These are phyloP conservation scores for Mallotus nudiflorus DNA, from an alignment of 345 rosid genomes.

Conservation along the genomic window DNA sequence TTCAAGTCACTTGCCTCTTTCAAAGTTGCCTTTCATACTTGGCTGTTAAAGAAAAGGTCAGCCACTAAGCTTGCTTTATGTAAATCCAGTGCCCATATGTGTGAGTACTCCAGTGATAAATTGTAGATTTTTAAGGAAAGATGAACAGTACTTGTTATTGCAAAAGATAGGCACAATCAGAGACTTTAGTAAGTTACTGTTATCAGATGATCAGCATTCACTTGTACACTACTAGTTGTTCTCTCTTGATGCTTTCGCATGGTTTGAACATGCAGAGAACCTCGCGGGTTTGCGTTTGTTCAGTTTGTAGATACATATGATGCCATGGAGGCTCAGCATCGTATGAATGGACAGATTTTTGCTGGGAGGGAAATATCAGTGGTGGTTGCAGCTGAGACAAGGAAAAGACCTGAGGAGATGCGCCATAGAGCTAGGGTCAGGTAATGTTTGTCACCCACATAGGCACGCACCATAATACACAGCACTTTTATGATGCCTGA, in stretches of 20 bases:
- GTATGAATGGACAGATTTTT: constrained; percentile 81
- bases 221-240: constrained; percentile 9
- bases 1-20: constrained; percentile 73
- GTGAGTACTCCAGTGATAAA: constrained; percentile 46
- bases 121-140: constrained; percentile 38
- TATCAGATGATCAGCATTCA: constrained; percentile 17
- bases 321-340: constrained; percentile 83
- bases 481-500: neutral
- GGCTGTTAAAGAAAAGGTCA: constrained; percentile 66
- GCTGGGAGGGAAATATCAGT: constrained; percentile 91
- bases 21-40: constrained; percentile 69
- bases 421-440: constrained; percentile 69
- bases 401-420: constrained; percentile 99
- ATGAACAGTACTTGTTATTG: constrained; percentile 31
- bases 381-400: constrained; percentile 81
- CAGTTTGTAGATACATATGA: constrained; percentile 91
- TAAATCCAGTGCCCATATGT: constrained; percentile 42
- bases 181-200: constrained; percentile 2
- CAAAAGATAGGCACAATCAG: constrained; percentile 31
- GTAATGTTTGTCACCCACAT: constrained; percentile 24
- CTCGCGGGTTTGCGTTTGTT: constrained; percentile 97
- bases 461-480: neutral
- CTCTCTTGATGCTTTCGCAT: constrained; percentile 24
- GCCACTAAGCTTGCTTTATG: constrained; percentile 53
- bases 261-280: constrained; percentile 57